phyloP scores from a whole-genome alignment of 371 early-diverging fungal species.

The Mortierella sp. region DNA sequence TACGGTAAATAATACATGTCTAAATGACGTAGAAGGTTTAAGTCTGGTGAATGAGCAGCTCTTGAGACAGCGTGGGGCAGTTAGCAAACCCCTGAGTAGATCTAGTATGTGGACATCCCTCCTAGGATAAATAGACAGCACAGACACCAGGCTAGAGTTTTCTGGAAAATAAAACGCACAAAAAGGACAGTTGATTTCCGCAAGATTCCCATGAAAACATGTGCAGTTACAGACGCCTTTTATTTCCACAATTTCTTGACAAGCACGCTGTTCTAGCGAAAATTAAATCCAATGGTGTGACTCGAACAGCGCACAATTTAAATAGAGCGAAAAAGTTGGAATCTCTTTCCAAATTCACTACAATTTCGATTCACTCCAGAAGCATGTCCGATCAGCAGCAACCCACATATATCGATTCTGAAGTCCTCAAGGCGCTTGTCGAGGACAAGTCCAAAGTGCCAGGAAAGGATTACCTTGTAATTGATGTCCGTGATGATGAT shows the following conservation, averaged over 20 bases:
- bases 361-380: background rate
- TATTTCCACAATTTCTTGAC: background rate
- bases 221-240: background rate
- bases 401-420: slow-evolving; percentile 64
- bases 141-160: too few relatives aligned
- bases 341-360: background rate
- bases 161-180: too few relatives aligned
- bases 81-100: background rate
- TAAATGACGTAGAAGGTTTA: background rate
- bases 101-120: background rate
- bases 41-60: background rate
- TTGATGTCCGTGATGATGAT: slow-evolving; percentile 89
- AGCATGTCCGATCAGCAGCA: slow-evolving; percentile 22
- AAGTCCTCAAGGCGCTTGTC: slow-evolving; percentile 69
- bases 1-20: background rate
- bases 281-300: background rate
- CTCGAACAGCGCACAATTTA: background rate
- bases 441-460: slow-evolving; percentile 66
- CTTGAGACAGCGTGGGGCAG: slow-evolving; percentile 4
- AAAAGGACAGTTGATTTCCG: too few relatives aligned
- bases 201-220: background rate
- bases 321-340: background rate
- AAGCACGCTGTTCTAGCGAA: too few relatives aligned
- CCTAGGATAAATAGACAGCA: too few relatives aligned
- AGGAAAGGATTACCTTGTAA: slow-evolving; percentile 78